These are phyloP conservation scores for Candida boidinii DNA, from an alignment of 805 yeast species.

Conservation along the genomic window DNA sequence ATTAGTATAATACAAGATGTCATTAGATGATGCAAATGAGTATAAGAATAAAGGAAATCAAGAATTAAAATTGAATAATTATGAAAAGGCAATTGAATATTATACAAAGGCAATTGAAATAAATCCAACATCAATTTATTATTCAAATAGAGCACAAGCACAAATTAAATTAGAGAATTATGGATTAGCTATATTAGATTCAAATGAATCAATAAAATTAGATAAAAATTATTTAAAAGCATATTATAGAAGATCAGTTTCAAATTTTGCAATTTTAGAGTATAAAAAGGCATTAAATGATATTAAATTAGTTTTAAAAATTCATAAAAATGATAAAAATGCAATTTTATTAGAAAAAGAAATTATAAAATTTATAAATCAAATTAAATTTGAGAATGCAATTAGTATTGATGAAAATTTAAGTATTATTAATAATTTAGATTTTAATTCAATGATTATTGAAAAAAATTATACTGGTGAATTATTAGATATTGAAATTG, in stretches of 20 bases:
- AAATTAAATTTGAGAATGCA: conserved; percentile 77
- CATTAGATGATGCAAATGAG: conserved; percentile 24
- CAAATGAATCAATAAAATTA: conserved; percentile 58
- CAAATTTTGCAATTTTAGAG: conserved; percentile 66
- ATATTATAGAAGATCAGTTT: conserved; percentile 80
- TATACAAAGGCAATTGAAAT: conserved; percentile 72
- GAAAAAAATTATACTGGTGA: conserved; percentile 61
- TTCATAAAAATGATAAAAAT: conserved; percentile 59
- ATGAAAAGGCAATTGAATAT: conserved; percentile 52
- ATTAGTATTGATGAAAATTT: conserved; percentile 62
- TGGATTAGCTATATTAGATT: conserved; percentile 78
- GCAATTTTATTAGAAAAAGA: conserved; percentile 57
- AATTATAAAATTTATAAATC: conserved; percentile 57
- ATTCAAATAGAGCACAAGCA: conserved; percentile 85
- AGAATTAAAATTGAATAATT: conserved; percentile 58
- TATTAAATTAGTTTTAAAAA: conserved; percentile 51
- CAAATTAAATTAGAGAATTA: conserved; percentile 79
- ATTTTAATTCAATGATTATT: conserved; percentile 36
- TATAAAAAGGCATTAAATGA: conserved; percentile 68
- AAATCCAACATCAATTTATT: conserved; percentile 56
- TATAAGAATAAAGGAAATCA: conserved; percentile 68
- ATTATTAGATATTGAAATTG: conserved; percentile 31
- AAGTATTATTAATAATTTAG: conserved; percentile 37
- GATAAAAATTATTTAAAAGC: conserved; percentile 69
- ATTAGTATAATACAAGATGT: not conserved